Evolutionary conservation across 441 rosid genomes (phyloP), one percentile per base, ranked within the genome.

Genomic region (Geranium incanum): DNA sequence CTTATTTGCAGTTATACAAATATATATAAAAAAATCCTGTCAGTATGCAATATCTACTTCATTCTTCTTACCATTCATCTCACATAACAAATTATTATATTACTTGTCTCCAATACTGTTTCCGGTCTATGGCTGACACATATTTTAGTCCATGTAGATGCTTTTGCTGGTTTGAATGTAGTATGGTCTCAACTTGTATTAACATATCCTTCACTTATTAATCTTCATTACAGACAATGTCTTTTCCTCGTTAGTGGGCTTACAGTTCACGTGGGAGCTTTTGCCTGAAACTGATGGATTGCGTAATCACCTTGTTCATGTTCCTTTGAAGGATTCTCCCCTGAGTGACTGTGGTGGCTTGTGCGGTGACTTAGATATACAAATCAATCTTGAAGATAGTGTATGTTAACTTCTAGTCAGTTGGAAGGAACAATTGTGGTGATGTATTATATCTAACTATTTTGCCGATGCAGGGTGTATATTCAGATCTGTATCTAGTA

Each of bases 311-410:
- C 99, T 95, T 75, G 85, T 80, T 71, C 97, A 92, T 81, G 95
- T 95, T 82, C 97, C 97, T 76, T 76, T 95, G 78, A 89, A 89
- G 86, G 96, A 90, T 72, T 92, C 99, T 80, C 99, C 97, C 39
- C 74, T 95, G 75, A 95, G 95, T 62, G 99, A 92, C 72, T 89
- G 95, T 78, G 93, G 97, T 66, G 99, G 97, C 77, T 73, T 90
- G 68, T 92, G 93, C 73, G 99, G 97, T 8, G 94, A 92, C 81
- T 84, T 95, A 78, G 85, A 90, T 74, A 81, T 92, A 68, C 97
- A 88, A 78, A 90, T 89, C 76, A 75, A 85, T 73, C 92, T 95
- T 67, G 99, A 95, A 81, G 96, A 90, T 79, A 86, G 79, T 75
- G 98, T 90, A 88, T 66, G 91, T 74, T 19, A 57, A 21, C 50